These are phyloP conservation scores for Xylaria scruposa DNA, from an alignment of 495 filamentous ascomycete genomes.

Conservation along the genomic window DNA sequence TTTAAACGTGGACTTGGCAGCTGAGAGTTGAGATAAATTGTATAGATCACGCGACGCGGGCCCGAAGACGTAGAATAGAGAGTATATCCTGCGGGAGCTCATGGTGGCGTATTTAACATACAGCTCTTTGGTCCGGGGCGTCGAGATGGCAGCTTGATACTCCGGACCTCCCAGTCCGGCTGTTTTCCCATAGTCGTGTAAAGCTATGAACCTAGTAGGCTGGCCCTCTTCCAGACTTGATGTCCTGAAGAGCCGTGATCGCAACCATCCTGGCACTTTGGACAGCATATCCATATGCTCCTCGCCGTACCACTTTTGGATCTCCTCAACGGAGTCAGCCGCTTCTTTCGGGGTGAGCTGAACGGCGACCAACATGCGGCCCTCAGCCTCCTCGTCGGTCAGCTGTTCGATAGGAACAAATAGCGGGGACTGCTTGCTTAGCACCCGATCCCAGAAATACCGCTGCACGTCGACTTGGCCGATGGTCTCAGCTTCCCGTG, in stretches of 20 bases:
- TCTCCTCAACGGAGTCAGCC: slow-evolving; percentile 54
- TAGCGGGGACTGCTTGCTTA: slow-evolving; percentile 55
- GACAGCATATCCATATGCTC: slow-evolving; percentile 75
- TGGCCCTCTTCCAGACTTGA: slow-evolving; percentile 58
- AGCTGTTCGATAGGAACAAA: slow-evolving; percentile 67
- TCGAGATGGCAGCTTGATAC: slow-evolving; percentile 65
- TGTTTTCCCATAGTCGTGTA: slow-evolving; percentile 72
- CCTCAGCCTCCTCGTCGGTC: slow-evolving; percentile 63
- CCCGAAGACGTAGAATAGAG: slow-evolving; percentile 80
- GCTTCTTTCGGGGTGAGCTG: slow-evolving; percentile 61
- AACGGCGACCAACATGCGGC: slow-evolving; percentile 67
- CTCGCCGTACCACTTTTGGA: slow-evolving; percentile 71
- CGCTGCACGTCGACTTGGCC: slow-evolving; percentile 74
- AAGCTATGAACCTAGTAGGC: slow-evolving; percentile 62
- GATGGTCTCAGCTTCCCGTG: slow-evolving; percentile 77
- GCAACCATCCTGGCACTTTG: slow-evolving; percentile 77
- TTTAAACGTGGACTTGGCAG: slow-evolving; percentile 53
- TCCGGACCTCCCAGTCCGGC: slow-evolving; percentile 70
- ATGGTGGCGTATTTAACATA: slow-evolving; percentile 61
- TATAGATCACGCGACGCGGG: slow-evolving; percentile 71
- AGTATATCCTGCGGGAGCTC: slow-evolving; percentile 64
- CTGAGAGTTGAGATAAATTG: slow-evolving; percentile 46
- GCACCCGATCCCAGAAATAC: slow-evolving; percentile 69
- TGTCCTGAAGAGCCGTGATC: slow-evolving; percentile 69
- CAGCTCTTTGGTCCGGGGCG: slow-evolving; percentile 62